A percentile compares a stretch with the other conserved stretches of the same genome.
Evolutionary conservation across 1,284 basidiomycete species (phyloP).

Genomic region (Malassezia pachydermatis): DNA sequence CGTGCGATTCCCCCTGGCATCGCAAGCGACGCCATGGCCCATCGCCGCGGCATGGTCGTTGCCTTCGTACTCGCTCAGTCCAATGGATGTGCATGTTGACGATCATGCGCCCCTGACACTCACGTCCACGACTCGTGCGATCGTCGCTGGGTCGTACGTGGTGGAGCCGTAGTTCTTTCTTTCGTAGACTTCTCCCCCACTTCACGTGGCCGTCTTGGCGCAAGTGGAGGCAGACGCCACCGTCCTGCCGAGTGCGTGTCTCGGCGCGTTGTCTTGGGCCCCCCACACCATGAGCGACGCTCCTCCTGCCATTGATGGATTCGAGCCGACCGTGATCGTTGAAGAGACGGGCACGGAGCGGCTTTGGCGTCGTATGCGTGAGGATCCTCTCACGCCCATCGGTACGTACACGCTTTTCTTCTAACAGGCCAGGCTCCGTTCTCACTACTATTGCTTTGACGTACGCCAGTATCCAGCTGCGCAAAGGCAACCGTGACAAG

Average conservation of each 20-base stretch:
- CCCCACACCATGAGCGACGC: neutral
- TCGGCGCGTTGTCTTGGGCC: neutral
- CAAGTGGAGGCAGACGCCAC: no score
- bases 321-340: neutral
- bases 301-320: no score
- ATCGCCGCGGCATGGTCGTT: slow-evolving; percentile 4
- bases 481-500: slow-evolving; percentile 35
- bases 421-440: slow-evolving; percentile 26
- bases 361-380: slow-evolving; percentile 38
- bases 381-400: slow-evolving; percentile 45
- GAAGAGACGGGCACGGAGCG: slow-evolving; percentile 21
- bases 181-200: no score
- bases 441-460: slow-evolving; percentile 40
- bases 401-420: slow-evolving; percentile 23
- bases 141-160: slow-evolving; percentile 10
- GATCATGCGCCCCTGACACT: neutral
- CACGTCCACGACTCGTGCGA: neutral
- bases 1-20: slow-evolving; percentile 13
- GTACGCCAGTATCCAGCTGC: slow-evolving; percentile 36
- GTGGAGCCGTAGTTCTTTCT: slow-evolving; percentile 13
- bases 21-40: slow-evolving; percentile 8
- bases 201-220: no score
- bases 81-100: slow-evolving; percentile 2
- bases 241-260: no score
- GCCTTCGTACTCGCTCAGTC: neutral